A percentile compares a stretch with the other conserved stretches of the same genome.
These are phyloP conservation scores for Cardiospermum halicacabum DNA, from an alignment of 345 rosid genomes.

Conservation along the genomic window DNA sequence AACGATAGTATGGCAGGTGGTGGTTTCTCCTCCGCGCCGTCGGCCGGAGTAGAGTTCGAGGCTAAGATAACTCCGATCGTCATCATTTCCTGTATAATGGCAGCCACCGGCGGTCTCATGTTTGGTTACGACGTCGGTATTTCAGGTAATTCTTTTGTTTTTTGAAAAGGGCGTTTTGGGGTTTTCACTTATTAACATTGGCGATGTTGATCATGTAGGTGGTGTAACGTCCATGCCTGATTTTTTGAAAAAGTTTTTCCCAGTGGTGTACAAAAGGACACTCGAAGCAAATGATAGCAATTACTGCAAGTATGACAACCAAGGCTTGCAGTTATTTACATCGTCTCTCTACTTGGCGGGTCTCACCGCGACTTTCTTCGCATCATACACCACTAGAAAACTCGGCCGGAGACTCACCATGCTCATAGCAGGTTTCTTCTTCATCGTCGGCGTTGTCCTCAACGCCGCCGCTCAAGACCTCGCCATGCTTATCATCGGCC, in stretches of 20 bases:
- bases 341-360: slow-evolving; percentile 94
- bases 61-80: slow-evolving; percentile 95
- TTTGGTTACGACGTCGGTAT: slow-evolving; percentile 93
- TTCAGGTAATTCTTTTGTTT: slow-evolving; percentile 46
- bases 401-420: slow-evolving; percentile 73
- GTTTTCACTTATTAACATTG: background rate
- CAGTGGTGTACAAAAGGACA: slow-evolving; percentile 50
- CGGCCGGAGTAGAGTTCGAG: slow-evolving; percentile 67
- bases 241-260: slow-evolving; percentile 78
- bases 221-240: slow-evolving; percentile 90
- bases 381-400: slow-evolving; percentile 86
- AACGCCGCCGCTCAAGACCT: slow-evolving; percentile 75
- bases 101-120: slow-evolving; percentile 98
- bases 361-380: slow-evolving; percentile 79
- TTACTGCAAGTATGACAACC: slow-evolving; percentile 93
- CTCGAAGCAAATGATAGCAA: slow-evolving; percentile 34
- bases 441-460: slow-evolving; percentile 63
- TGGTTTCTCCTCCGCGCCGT: slow-evolving; percentile 44
- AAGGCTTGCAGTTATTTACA: slow-evolving; percentile 83
- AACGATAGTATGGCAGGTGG: slow-evolving; percentile 64
- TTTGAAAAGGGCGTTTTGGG: no score
- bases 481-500: slow-evolving; percentile 84
- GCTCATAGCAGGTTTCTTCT: slow-evolving; percentile 89
- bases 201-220: slow-evolving; percentile 31
- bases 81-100: slow-evolving; percentile 83